Percentiles rank a stretch among this genome's conserved stretches.
These are phyloP conservation scores for Umbilicus rupestris DNA, from an alignment of 164 flowering plant species.

Conservation along the genomic window DNA sequence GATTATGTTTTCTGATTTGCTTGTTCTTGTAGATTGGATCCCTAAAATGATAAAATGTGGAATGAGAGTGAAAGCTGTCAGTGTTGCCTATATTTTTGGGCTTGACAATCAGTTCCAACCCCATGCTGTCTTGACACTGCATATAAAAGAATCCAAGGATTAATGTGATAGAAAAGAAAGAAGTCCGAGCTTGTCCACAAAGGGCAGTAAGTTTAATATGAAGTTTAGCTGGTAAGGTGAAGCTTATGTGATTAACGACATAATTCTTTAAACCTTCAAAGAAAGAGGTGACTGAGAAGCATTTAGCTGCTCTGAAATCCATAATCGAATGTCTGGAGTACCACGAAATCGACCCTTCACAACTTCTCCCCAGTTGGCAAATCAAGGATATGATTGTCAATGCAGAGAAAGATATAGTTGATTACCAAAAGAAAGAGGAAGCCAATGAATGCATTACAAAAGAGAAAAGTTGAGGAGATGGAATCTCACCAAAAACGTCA, in stretches of 20 bases:
- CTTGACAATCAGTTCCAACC: conserved; percentile 35
- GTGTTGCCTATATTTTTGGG: conserved; percentile 29
- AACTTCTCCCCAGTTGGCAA: conserved; percentile 25
- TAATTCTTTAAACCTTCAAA: conserved; percentile 14
- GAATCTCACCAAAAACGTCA: conserved; percentile 11
- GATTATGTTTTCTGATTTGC: not conserved
- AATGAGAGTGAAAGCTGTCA: conserved; percentile 34
- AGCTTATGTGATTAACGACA: not conserved
- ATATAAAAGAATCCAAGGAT: conserved; percentile 24
- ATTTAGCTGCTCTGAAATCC: conserved; percentile 31
- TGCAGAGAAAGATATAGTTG: conserved; percentile 30
- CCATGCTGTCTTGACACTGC: conserved; percentile 22
- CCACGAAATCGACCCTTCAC: conserved; percentile 25
- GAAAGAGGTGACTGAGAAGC: conserved; percentile 33
- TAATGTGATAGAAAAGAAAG: conserved; percentile 19
- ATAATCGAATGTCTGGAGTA: conserved; percentile 29
- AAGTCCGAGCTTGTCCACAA: conserved; percentile 18
- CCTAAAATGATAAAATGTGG: conserved; percentile 27
- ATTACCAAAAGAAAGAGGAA: conserved; percentile 16
- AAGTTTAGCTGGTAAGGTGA: not conserved
- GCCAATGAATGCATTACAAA: conserved; percentile 16
- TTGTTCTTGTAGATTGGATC: conserved; percentile 27
- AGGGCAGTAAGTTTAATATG: conserved; percentile 21
- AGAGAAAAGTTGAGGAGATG: conserved; percentile 27
- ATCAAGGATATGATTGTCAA: conserved; percentile 26